Percentiles rank a stretch among this genome's conserved stretches.
Conservation (phyloP, 2,329 filamentous ascomycete species). For the Biscogniauxia marginata region DNA sequence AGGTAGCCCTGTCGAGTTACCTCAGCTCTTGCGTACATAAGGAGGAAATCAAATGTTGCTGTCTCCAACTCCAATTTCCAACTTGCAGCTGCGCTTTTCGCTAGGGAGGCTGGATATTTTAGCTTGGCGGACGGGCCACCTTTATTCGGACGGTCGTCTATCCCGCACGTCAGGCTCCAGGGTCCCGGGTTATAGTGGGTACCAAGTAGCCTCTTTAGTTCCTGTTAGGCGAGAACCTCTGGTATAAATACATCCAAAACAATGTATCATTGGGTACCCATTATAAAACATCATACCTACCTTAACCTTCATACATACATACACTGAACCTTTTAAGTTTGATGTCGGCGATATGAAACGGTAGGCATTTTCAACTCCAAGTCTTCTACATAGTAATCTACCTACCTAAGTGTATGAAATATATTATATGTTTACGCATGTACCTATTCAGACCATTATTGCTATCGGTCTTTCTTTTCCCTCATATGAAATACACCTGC, state of each 20-base stretch:
- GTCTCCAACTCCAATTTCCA: neutral
- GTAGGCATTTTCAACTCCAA: no score
- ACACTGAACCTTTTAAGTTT: no score
- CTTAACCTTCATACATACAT: neutral
- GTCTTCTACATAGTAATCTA: no score
- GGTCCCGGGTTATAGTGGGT: neutral
- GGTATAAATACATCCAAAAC: neutral
- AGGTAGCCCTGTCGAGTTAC: neutral
- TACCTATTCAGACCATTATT: no score
- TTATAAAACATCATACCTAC: neutral
- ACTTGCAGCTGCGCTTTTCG: neutral
- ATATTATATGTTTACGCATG: no score
- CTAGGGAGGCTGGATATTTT: neutral
- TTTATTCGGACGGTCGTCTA: neutral
- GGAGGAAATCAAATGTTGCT: neutral
- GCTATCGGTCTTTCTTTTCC: no score
- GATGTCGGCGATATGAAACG: no score
- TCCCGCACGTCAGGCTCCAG: neutral
- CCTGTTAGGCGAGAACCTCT: neutral
- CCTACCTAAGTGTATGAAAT: no score
- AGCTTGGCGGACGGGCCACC: neutral
- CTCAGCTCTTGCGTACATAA: neutral
- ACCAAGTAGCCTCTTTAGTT: neutral
- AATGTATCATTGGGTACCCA: neutral
- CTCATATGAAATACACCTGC: no score